A percentile compares a stretch with the other conserved stretches of the same genome.
Conservation (phyloP, 768 basidiomycete species). For the Mycena epipterygia region DNA sequence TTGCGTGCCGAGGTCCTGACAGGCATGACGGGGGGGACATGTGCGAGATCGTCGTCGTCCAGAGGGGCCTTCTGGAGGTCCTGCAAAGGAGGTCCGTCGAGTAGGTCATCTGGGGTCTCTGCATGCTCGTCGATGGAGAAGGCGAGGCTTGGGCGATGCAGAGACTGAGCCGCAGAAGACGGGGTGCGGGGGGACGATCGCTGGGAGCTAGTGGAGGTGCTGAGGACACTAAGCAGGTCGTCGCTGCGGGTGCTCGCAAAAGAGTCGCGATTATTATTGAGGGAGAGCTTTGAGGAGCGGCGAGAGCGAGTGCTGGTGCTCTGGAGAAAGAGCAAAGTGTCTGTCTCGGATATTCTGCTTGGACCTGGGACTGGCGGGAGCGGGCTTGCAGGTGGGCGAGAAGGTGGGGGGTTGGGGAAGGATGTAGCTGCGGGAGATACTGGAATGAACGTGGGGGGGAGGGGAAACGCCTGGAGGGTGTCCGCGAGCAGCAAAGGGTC, state of each 20-base stretch:
- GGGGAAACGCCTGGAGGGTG: conserved; percentile 56
- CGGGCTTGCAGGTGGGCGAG: conserved; percentile 68
- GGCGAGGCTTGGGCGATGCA: conserved; percentile 42
- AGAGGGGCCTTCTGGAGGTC: conserved; percentile 29
- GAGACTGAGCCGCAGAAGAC: conserved; percentile 31
- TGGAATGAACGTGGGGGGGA: conserved; percentile 59
- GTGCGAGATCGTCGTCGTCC: conserved; percentile 12
- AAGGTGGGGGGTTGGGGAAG: conserved; percentile 67
- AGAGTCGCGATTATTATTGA: conserved; percentile 38
- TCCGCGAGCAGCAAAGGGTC: background rate
- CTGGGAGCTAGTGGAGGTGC: conserved; percentile 21
- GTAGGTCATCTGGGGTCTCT: conserved; percentile 29
- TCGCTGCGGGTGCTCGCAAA: conserved; percentile 33
- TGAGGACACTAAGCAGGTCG: conserved; percentile 26
- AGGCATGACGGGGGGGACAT: conserved; percentile 21
- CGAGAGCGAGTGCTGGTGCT: conserved; percentile 42
- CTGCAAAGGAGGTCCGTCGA: conserved; percentile 29
- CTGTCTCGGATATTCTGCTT: conserved; percentile 65
- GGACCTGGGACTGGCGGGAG: conserved; percentile 78
- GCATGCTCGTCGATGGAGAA: conserved; percentile 44
- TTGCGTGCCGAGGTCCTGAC: background rate
- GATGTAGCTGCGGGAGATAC: conserved; percentile 37
- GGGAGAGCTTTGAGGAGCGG: conserved; percentile 47
- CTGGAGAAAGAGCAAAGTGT: conserved; percentile 58
- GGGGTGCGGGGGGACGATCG: conserved; percentile 40